Evolutionary conservation across 805 yeast species (phyloP).

Genomic region (Schwanniomyces polymorphus): DNA sequence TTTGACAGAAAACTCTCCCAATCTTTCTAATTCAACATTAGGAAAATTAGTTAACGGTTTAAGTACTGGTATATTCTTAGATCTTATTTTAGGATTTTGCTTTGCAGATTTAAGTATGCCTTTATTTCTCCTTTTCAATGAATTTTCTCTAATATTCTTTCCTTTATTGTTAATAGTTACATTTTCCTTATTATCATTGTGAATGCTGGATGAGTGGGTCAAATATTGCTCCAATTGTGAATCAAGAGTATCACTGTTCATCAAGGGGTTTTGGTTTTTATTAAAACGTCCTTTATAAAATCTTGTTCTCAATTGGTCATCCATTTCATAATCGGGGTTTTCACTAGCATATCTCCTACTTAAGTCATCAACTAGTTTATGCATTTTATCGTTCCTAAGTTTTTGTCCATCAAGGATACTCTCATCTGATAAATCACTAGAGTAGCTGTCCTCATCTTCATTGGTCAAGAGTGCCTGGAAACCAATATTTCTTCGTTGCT

Average conservation of each 20-base stretch:
- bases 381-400: slow-evolving; percentile 36
- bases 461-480: slow-evolving; percentile 1
- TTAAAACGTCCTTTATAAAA: slow-evolving; percentile 35
- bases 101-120: slow-evolving; percentile 17
- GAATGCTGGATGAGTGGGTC: slow-evolving; percentile 1
- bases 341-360: slow-evolving; percentile 27
- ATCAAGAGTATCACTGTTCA: slow-evolving; percentile 29
- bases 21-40: slow-evolving; percentile 12
- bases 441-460: slow-evolving; percentile 10
- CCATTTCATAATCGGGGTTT: slow-evolving; percentile 27
- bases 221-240: slow-evolving; percentile 25
- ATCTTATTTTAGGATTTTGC: slow-evolving; percentile 6
- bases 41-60: slow-evolving; percentile 22
- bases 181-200: slow-evolving; percentile 33
- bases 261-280: slow-evolving; percentile 13
- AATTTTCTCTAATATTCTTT: slow-evolving; percentile 9
- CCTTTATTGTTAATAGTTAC: slow-evolving; percentile 20
- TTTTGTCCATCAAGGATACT: slow-evolving; percentile 13
- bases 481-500: slow-evolving; percentile 3
- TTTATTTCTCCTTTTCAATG: slow-evolving; percentile 20
- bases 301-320: slow-evolving; percentile 34
- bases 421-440: slow-evolving; percentile 6
- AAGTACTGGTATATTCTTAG: slow-evolving; percentile 23
- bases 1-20: slow-evolving; percentile 5
- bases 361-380: slow-evolving; percentile 34